Evolutionary conservation across 768 basidiomycete species (phyloP), one percentile per base, ranked within the genome.

Genomic region (Hypholoma sublateritium): DNA sequence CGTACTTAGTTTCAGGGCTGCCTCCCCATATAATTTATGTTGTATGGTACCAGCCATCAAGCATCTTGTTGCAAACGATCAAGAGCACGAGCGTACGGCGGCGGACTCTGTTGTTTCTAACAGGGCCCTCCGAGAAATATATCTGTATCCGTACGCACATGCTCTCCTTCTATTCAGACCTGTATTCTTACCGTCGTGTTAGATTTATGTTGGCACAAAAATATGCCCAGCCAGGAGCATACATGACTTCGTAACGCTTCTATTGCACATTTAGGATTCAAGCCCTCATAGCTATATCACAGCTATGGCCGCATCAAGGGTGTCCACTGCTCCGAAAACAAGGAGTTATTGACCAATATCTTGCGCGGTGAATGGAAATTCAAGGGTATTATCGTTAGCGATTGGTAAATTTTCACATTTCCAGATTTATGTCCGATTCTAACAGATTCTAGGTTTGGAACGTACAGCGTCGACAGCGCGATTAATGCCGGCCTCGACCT

Each of bases 301-400:
- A 89, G 87, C 7, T 90, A 89, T 65, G 88, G 88, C 56, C 85
- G 87, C 51, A 75, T 92, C 59, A 84, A 88, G 58, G 89, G 88
- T 7, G 74, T 78, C 14, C 89, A 91, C 65, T 85, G 81, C 51
- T 83, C 86, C 4, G 90, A 93, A 69, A 88, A 83, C 63, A 74
- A 70, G n/a, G 67, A 72, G 41, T 76, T 92, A 28, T 69, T 92
- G 25, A 77, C 77, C 22, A 78, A 79, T 22, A 80, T 91, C 45
- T 75, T 91, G n/a, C 81, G 90, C 8, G 76, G 78, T 28, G 91
- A 92, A 65, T 91, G 90, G 90, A 77, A 80, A 34, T 89, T 87
- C 61, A 75, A 85, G 28, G 87, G 88, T 0, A 67, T 84, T 42
- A 75, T 90, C 58, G 88, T 92, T 72, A 89, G 87, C 59, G 91